Conservation (phyloP, 2,329 filamentous ascomycete species). For the Decorospora gaudefroyi region DNA sequence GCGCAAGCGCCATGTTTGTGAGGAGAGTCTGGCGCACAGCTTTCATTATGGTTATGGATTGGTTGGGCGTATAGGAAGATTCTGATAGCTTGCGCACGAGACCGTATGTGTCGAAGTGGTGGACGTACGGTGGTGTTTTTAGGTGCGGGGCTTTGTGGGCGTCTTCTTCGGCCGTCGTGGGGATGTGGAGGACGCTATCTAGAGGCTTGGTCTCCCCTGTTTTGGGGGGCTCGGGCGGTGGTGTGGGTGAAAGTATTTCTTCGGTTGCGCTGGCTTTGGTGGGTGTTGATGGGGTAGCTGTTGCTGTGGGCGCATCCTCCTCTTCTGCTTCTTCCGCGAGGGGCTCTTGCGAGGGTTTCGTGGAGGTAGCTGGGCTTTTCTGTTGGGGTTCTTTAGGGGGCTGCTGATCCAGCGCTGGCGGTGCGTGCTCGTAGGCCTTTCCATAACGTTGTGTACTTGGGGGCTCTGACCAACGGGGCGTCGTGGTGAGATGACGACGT, state of each 20-base stretch:
- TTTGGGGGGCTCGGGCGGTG: conserved; percentile 31
- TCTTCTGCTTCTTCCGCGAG: conserved; percentile 34
- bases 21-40: conserved; percentile 77
- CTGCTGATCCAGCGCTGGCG: conserved; percentile 39
- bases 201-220: conserved; percentile 41
- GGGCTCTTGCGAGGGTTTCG: conserved; percentile 14
- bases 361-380: conserved; percentile 3
- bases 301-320: conserved; percentile 26
- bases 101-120: conserved; percentile 95
- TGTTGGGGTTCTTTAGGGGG: conserved; percentile 10
- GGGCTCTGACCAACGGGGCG: conserved; percentile 35
- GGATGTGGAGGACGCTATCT: conserved; percentile 51
- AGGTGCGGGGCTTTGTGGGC: conserved; percentile 66
- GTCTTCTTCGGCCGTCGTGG: conserved; percentile 45
- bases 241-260: conserved; percentile 12
- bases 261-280: conserved; percentile 18
- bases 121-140: conserved; percentile 77
- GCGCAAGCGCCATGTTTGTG: conserved; percentile 79
- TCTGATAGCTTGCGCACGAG: conserved; percentile 78
- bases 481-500: conserved; percentile 37
- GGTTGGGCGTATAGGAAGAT: conserved; percentile 71
- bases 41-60: conserved; percentile 90
- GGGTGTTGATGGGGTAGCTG: conserved; percentile 21
- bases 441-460: conserved; percentile 52
- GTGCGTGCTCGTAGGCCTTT: conserved; percentile 53